Percentiles rank a stretch among this genome's conserved stretches.
phyloP scores from a whole-genome alignment of 2,329 filamentous ascomycete genomes.

The Diaporthe nobilis region DNA sequence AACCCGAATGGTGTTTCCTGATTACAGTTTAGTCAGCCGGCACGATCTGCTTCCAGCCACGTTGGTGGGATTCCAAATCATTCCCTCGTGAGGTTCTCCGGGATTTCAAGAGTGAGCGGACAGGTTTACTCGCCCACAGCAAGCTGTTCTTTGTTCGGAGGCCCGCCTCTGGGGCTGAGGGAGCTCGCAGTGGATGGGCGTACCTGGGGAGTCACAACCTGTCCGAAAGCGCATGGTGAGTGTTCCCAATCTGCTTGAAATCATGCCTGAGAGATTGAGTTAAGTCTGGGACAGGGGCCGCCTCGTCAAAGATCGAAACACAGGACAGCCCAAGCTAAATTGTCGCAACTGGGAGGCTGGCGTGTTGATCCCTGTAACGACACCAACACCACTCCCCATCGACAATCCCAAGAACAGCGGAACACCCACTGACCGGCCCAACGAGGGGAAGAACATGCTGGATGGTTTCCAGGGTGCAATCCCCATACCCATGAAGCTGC shows the following conservation, averaged over 20 bases:
- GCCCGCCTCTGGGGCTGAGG: constrained; percentile 24
- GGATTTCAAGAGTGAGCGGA: constrained; percentile 80
- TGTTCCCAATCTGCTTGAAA: constrained; percentile 36
- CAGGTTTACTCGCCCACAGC: constrained; percentile 87
- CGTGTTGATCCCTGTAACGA: constrained; percentile 76
- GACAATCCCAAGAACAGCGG: constrained; percentile 3
- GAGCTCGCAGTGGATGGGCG: constrained; percentile 71
- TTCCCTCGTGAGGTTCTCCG: constrained; percentile 82
- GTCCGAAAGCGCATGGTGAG: constrained; percentile 92
- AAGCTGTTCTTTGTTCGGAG: constrained; percentile 76
- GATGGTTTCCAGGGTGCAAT: constrained; percentile 68
- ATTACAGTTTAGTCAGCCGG: constrained; percentile 71
- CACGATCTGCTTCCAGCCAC: constrained; percentile 83
- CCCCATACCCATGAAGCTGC: constrained; percentile 75
- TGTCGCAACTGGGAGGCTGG: constrained; percentile 98
- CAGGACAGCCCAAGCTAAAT: constrained; percentile 80
- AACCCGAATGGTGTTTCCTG: constrained; percentile 4
- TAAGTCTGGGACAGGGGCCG: constrained; percentile 64
- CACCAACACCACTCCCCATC: constrained; percentile 42
- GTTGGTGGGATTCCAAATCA: constrained; percentile 76
- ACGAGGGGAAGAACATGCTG: constrained; percentile 46
- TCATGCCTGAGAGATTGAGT: constrained; percentile 21
- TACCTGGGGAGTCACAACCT: constrained; percentile 94
- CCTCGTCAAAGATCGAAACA: constrained; percentile 77
- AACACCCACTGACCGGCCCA: constrained; percentile 11